Evolutionary conservation across 1,284 basidiomycete species (phyloP).

Genomic region (Ceratobasidium sp.): DNA sequence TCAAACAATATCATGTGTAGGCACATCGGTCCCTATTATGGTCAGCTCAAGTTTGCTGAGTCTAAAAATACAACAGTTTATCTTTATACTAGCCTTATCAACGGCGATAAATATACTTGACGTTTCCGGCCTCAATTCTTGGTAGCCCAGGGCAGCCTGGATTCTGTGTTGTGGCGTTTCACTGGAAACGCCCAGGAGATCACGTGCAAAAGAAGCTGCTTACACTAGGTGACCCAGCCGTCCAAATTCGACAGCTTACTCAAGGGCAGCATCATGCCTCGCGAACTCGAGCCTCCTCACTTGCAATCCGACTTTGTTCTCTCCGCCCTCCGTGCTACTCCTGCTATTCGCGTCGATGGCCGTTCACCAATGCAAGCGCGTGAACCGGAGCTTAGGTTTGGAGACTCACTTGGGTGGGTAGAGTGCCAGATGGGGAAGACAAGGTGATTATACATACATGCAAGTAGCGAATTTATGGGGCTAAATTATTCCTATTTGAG

Average conservation of each 20-base stretch:
- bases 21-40: too few relatives aligned
- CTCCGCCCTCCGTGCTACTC: slow-evolving; percentile 74
- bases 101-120: too few relatives aligned
- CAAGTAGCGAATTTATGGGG: neutral
- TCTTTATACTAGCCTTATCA: too few relatives aligned
- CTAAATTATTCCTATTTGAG: neutral
- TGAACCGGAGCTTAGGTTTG: slow-evolving; percentile 72
- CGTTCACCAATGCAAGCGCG: slow-evolving; percentile 75
- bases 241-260: neutral
- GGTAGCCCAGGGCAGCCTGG: too few relatives aligned
- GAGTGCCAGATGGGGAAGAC: slow-evolving; percentile 90
- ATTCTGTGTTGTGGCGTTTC: too few relatives aligned
- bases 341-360: slow-evolving; percentile 76
- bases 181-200: too few relatives aligned
- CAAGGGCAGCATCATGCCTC: slow-evolving; percentile 48
- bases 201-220: too few relatives aligned
- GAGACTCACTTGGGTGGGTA: slow-evolving; percentile 86
- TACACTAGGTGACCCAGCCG: too few relatives aligned
- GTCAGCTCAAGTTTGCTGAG: too few relatives aligned
- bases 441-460: slow-evolving; percentile 57
- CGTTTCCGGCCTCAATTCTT: too few relatives aligned
- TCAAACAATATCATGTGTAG: too few relatives aligned
- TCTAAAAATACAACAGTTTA: too few relatives aligned
- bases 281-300: slow-evolving; percentile 74
- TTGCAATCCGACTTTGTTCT: slow-evolving; percentile 88